Base-by-base conservation (phyloP, 2,329 filamentous ascomycete genomes). In the Venturia asperata region DNA sequence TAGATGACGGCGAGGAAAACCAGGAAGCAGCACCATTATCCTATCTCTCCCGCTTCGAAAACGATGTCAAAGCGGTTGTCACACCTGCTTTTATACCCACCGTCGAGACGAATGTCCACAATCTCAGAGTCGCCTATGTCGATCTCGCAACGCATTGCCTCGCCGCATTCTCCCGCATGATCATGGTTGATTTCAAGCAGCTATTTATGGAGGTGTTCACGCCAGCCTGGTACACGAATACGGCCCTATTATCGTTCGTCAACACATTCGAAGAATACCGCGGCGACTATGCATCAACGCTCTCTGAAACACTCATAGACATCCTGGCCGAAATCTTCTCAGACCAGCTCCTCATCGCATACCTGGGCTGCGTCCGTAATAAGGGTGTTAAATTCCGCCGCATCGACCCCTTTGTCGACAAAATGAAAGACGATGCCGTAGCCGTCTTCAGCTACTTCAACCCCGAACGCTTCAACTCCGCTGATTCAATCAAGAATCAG, bases 261-360 rank as follows among this genome's bases (percentile, higher is more conserved):
- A 91, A 89, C 34, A 99, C 94, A 0, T 93, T 99, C 73, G 91
- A 96, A 70, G 94, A 97, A 77, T 99, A 99, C 78, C 84, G 97
- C 70, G 79, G 47, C 21, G 67, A 82, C 85, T 63, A 89, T 95
- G 24, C 83, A 97, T 39, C 91, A 97, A 77, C 88, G 91, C 69
- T 92, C 90, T 3, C 30, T 19, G 52, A 58, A 27, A 27, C 47
- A 52, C 84, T 97, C 7, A 86, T 90, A 65, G 93, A 97, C 74
- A 92, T 97, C 71, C 88, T 99, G 69, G 87, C 95, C 72, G 92
- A 97, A 77, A 93, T 96, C 75, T 86, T 99, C 64, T 88, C 92
- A 67, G 91, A 97, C 77, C 91, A 96, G 77, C 84, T 99, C 19
- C 87, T 99, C 3, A 85, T 92, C 34, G 85, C 87, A 66, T 99